Evolutionary conservation across 2,329 filamentous ascomycete genomes (phyloP), one percentile per base, ranked within the genome.

Genomic region (Aspergillus novofumigatus): DNA sequence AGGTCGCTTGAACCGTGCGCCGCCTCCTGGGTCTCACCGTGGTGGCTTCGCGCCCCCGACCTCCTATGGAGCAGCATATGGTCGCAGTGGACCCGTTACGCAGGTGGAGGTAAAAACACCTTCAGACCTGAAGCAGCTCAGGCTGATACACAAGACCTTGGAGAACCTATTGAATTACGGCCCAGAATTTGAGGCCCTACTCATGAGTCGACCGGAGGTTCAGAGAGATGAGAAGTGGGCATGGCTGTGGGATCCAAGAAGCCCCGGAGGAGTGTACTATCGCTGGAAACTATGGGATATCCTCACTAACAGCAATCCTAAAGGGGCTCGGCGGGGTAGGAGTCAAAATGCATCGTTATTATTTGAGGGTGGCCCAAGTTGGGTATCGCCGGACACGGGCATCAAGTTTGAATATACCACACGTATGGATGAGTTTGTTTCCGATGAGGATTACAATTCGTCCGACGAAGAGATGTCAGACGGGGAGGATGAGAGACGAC

Each of bases 251-350:
- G 89, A 97, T 71, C 83, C 92, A 21, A 83, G 87, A 62, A 92
- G 87, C 67, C 80, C 82, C 60, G 92, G 86, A 26, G 93, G 89
- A 17, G 84, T 95, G 17, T 99, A 92, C 83, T 97, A 97, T 73
- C 86, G 94, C 47, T 97, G 91, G 89, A 86, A 91, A 48, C 70
- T 97, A 48, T 97, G 92, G 90, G 87, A 94, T 65, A 82, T 93
- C 8, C 79, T 93, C n/a, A 92, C 89, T 1, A 86, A 87, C 4
- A 80, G 81, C 1, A 78, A 81, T 3, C 75, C 68, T 25, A 67
- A 62, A 53, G 67, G 59, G 60, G 67, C 59, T 57, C 67, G 64
- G 48, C 66, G 59, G 47, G 62, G 77, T 3, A 78, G 80, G 62
- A 78, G 77, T 48, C 84, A 81, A 62, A 85, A 83, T 54, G 64